Conservation (phyloP, 202 grass and related monocot genomes). For the Panicum hallii region DNA sequence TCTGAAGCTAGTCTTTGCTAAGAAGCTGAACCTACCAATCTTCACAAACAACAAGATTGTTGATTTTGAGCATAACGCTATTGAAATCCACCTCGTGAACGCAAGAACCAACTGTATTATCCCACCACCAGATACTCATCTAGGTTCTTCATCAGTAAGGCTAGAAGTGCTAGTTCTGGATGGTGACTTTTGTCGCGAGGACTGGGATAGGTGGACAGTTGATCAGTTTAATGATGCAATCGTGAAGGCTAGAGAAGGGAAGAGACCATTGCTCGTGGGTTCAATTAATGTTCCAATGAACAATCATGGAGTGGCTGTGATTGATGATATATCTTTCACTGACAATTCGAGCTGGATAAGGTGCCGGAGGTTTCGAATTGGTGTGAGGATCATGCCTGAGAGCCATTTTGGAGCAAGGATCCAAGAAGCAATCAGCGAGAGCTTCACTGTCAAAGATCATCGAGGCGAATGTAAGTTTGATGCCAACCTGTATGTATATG, state of each 20-base stretch:
- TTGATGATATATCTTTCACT: conserved; percentile 69
- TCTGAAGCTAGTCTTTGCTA: conserved; percentile 58
- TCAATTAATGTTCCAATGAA: conserved; percentile 40
- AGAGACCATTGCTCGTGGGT: conserved; percentile 64
- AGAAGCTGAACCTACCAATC: conserved; percentile 46
- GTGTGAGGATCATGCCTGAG: conserved; percentile 42
- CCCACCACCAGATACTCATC: background rate
- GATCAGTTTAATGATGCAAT: conserved; percentile 48
- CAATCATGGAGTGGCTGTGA: conserved; percentile 34
- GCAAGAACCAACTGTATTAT: background rate
- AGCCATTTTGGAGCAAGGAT: conserved; percentile 38
- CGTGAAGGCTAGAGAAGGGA: conserved; percentile 63
- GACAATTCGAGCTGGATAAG: conserved; percentile 97
- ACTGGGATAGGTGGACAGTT: conserved; percentile 20
- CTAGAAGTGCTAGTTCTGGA: conserved; percentile 64
- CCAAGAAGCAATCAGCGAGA: conserved; percentile 67
- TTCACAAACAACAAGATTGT: conserved; percentile 65
- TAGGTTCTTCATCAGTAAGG: conserved; percentile 28
- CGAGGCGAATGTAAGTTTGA: conserved; percentile 72
- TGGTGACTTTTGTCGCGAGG: conserved; percentile 54
- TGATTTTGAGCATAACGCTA: background rate
- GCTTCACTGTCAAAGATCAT: conserved; percentile 83
- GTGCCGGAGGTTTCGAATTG: conserved; percentile 68
- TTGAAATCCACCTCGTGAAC: conserved; percentile 52
- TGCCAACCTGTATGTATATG: background rate